Evolutionary conservation across 2,329 filamentous ascomycete species (phyloP), one percentile per base, ranked within the genome.

Genomic region (Colletotrichum nymphaeae): DNA sequence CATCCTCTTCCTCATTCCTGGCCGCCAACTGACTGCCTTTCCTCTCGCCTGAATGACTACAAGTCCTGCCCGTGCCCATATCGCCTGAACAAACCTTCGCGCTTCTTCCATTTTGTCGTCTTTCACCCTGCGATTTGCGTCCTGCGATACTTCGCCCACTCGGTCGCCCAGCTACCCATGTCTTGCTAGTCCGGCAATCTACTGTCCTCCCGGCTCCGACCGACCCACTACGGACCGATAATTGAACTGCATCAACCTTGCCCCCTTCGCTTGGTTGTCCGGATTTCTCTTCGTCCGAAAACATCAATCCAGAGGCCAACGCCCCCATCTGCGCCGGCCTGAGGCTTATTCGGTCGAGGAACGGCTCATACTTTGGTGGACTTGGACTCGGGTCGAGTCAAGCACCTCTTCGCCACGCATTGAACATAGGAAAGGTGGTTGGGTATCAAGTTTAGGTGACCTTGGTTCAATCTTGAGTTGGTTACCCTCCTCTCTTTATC

Each of bases 191-290:
- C 30, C 37, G 24, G 52, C 24, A 65, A 19, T 42, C 52, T 42
- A 24, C 28, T 62, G 62, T 65, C 24, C 46, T 56, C 64, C 57
- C 67, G 67, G 56, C 37, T 49, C 71, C 71, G 67, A 73, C 57
- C 56, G 67, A 70, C 71, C 71, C 71, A 73, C 71, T 53, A 42
- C 71, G 67, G 71, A 66, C 67, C 67, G 67, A 62, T 49, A 52
- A 32, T 49, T 70, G 35, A 52, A 66, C 49, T 56, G 57, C 26
- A 52, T 26, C 57, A 35, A 56, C n/a, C 22, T 30, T 30, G 1
- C n/a, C 19, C 42, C 56, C n/a, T 65, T 42, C 16, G 35, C 55
- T 57, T 32, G 24, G 60, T 64, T 55, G 60, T 52, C 24, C 55
- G 42, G 53, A 37, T 49, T 67, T 9, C 35, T 19, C 49, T 68